Evolutionary conservation across 305 asterid species (phyloP), one percentile per base, ranked within the genome.

Genomic region (Coffea humblotiana): DNA sequence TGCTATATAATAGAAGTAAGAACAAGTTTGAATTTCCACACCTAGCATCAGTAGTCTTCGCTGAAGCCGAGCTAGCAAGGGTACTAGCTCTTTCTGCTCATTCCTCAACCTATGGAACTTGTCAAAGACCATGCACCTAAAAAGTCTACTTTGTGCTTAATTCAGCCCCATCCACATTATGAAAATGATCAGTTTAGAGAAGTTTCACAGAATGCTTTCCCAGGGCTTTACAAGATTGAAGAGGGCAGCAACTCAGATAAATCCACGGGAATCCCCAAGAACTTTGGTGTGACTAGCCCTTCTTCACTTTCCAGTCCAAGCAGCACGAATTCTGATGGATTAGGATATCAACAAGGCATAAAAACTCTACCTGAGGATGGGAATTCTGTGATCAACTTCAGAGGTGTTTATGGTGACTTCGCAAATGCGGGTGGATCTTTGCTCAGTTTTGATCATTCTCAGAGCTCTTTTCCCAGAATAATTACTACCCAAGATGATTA

Each of bases 241-340:
- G n/a, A n/a, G n/a, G n/a, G n/a, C n/a, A 85, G 85, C 77, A 86
- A 86, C 85, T 85, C 94, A 52, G 90, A 85, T 23, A 90, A 87
- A 82, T 75, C 87, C 0, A 58, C 61, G 23, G 60, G 81, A 61
- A 12, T 79, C 2, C 78, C 78, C 71, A 93, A 86, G 88, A 90
- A 85, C 58, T 82, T 86, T 86, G 78, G 85, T 1, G 23, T 80
- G 73, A 88, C 90, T 82, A 88, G 88, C 65, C 88, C 92, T 40
- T 90, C 97, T 9, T 83, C 96, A 0, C 92, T 88, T 2, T 93
- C 98, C 3, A 94, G 97, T 67, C 97, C 96, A 7, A 88, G 92
- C 87, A 94, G 97, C 88, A 85, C 93, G 6, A 91, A 89, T 75
- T 94, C 97, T 45, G 91, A 85, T 51, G 91, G 89, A 7, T 45